Evolutionary conservation across 768 basidiomycete species (phyloP).

Genomic region (Phanerodontia chrysosporium): DNA sequence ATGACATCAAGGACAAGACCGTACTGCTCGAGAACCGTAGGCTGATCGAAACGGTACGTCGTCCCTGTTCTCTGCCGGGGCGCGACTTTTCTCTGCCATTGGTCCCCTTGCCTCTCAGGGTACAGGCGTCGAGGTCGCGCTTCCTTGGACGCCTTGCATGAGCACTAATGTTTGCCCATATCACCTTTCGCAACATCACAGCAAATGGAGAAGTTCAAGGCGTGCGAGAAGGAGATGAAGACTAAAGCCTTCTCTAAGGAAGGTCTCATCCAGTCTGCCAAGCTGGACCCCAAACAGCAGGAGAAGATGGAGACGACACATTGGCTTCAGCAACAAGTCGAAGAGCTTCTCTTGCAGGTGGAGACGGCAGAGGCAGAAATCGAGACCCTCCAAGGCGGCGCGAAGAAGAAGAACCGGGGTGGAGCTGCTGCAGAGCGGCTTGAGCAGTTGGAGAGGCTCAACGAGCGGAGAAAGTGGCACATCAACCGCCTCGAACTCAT

Average conservation of each 20-base stretch:
- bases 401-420: slow-evolving; percentile 82
- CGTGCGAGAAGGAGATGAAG: slow-evolving; percentile 99
- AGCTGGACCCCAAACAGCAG: slow-evolving; percentile 95
- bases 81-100: background rate
- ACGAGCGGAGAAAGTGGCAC: slow-evolving; percentile 96
- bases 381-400: slow-evolving; percentile 68
- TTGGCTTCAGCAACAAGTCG: slow-evolving; percentile 88
- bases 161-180: background rate
- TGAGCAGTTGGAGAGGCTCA: slow-evolving; percentile 81
- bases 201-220: slow-evolving; percentile 99
- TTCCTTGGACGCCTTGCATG: background rate
- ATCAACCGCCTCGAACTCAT: slow-evolving; percentile 90
- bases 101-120: background rate
- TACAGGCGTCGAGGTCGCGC: background rate
- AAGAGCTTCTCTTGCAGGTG: slow-evolving; percentile 89
- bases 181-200: slow-evolving; percentile 28
- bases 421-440: slow-evolving; percentile 64
- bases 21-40: slow-evolving; percentile 87
- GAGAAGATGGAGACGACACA: slow-evolving; percentile 86
- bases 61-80: slow-evolving; percentile 1
- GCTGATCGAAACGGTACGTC: slow-evolving; percentile 91
- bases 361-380: slow-evolving; percentile 95
- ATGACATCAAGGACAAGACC: slow-evolving; percentile 99
- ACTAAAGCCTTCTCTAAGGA: slow-evolving; percentile 99
- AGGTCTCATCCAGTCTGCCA: slow-evolving; percentile 89